Conservation (phyloP, 345 rosid species). For the Erucastrum elatum region DNA sequence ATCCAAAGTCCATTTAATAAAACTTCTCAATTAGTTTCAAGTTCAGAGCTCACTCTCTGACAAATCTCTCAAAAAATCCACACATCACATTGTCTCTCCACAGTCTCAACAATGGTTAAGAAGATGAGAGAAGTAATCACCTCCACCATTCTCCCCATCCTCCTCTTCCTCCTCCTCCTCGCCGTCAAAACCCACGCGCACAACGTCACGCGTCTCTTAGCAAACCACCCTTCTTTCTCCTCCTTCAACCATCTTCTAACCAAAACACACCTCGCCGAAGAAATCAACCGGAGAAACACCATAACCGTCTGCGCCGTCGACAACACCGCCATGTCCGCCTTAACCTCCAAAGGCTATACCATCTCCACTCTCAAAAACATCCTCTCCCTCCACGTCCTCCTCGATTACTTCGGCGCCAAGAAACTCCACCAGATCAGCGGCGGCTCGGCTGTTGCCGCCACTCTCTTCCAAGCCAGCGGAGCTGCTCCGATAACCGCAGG, state of each 20-base stretch:
- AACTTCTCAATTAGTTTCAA: background rate
- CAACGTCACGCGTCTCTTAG: constrained; percentile 73
- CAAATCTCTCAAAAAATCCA: background rate
- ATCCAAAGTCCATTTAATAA: constrained; percentile 23
- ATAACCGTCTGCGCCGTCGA: constrained; percentile 85
- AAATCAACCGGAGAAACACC: constrained; percentile 80
- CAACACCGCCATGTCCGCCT: constrained; percentile 67
- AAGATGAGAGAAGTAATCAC: constrained; percentile 5
- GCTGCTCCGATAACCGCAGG: constrained; percentile 80
- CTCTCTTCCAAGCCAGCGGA: constrained; percentile 90
- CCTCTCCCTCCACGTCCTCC: constrained; percentile 85
- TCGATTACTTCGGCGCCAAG: constrained; percentile 86
- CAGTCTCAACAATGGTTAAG: constrained; percentile 33
- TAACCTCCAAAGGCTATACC: constrained; percentile 62
- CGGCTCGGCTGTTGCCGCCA: constrained; percentile 88
- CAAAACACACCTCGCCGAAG: constrained; percentile 75
- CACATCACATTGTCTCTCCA: constrained; percentile 6
- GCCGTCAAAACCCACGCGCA: constrained; percentile 48
- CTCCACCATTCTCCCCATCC: constrained; percentile 32
- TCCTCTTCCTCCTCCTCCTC: constrained; percentile 37
- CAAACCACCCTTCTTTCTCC: constrained; percentile 69
- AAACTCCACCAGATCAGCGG: constrained; percentile 89
- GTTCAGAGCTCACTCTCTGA: constrained; percentile 8
- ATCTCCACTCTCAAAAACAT: constrained; percentile 71
- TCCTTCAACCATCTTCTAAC: constrained; percentile 85